phyloP scores from a whole-genome alignment of 345 rosid genomes.

The Syzygium aromaticum region DNA sequence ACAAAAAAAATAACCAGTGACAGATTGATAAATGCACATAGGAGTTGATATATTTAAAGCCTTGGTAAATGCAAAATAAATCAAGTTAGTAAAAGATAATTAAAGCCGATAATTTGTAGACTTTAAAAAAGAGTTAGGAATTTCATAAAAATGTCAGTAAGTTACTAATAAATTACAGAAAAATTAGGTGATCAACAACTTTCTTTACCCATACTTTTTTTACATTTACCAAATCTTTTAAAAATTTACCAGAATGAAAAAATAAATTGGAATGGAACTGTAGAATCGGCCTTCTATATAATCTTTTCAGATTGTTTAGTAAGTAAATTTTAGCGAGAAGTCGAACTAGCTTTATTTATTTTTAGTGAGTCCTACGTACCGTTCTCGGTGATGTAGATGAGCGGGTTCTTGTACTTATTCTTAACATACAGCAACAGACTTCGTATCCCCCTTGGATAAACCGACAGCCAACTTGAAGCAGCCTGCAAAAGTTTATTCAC shows the following conservation, averaged over 20 bases:
- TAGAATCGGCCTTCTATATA: no score
- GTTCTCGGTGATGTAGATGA: constrained; percentile 10
- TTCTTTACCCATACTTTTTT: background rate
- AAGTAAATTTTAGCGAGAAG: no score
- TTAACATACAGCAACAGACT: constrained; percentile 1
- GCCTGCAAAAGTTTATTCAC: constrained; percentile 1
- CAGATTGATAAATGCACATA: background rate
- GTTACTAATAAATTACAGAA: background rate
- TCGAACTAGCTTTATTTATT: background rate
- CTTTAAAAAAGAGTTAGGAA: background rate
- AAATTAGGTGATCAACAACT: background rate
- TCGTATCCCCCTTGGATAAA: constrained; percentile 9
- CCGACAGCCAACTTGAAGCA: constrained; percentile 4
- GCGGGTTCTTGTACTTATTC: constrained; percentile 5
- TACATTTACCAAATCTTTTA: background rate
- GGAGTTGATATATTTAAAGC: background rate
- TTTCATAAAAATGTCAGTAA: background rate
- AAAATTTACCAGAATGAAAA: background rate
- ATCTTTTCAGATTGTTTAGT: no score
- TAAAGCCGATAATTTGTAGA: background rate
- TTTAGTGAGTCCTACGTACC: background rate
- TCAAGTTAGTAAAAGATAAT: background rate
- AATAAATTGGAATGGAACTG: background rate
- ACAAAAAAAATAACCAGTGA: background rate
- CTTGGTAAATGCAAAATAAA: background rate